Evolutionary conservation across 1,284 basidiomycete species (phyloP), one percentile per base, ranked within the genome.

Genomic region (Cryptococcus sp.): DNA sequence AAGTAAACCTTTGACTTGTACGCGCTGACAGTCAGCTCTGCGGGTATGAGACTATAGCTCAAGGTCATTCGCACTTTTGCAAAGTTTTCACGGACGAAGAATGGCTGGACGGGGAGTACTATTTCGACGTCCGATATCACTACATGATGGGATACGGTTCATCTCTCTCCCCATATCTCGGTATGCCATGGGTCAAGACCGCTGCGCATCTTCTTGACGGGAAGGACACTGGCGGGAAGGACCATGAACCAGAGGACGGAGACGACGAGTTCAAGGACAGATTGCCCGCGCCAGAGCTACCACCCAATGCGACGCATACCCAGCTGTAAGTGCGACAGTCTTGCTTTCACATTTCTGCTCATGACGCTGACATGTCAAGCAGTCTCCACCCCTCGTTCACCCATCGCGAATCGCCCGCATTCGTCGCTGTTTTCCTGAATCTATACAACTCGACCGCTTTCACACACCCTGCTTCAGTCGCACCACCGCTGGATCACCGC

Each of bases 401-500:
- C 0, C 80, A 81, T 58, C 73, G 80, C 25, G 79, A 81, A 63
- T 80, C 80, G 13, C 78, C 79, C 3, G 78, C 78, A 1, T 72
- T 80, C 61, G 79, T 77, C 15, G 69, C 79, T 3, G 72, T 74
- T 40, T 78, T 80, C 44, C 67, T 81, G 26, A 79, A 79, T 54
- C 59, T 81, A 1, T 80, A 75, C 78, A 80, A 80, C 61, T 60
- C 64, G 17, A 70, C 75, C 52, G 49, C 64, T 41, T 62, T 67
- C 43, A 17, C 63, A 17, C 62, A 62, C 26, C 68, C 71, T 22
- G 66, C 73, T 19, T 66, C 67, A 6, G 55, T 52, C 11, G 52
- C 59, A 16, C 73, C 79, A 16, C 67, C 74, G 0, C 62, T 74
- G 10, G 73, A 78, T 44, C 65, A 59, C 23, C 63, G 77, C 45